phyloP scores from a whole-genome alignment of 352 stramenopile species.

The Pythium utonaiense region DNA sequence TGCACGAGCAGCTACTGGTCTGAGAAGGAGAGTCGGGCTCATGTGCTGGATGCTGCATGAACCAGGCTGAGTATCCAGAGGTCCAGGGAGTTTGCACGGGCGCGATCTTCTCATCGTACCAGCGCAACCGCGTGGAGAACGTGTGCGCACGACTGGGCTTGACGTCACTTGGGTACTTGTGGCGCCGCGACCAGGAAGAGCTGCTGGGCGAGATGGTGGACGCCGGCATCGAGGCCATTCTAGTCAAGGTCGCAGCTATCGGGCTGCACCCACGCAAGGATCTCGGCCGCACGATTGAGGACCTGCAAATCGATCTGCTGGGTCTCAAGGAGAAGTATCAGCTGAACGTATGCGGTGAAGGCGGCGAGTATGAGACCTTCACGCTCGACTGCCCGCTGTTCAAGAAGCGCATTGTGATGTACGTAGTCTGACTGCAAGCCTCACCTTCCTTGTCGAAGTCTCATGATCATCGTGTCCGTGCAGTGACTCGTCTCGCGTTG shows the following conservation, averaged over 20 bases:
- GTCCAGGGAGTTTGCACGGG: conserved; percentile 94
- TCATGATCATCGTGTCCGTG: conserved; percentile 4
- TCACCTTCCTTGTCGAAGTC: background rate
- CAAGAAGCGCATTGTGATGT: conserved; percentile 91
- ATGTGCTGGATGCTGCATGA: background rate
- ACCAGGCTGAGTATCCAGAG: conserved; percentile 63
- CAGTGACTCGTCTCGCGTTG: conserved; percentile 89
- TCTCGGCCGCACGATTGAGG: conserved; percentile 79
- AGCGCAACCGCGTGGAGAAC: conserved; percentile 97
- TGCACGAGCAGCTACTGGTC: background rate
- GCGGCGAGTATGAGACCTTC: conserved; percentile 99
- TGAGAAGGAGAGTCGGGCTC: no score
- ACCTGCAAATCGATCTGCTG: conserved; percentile 89
- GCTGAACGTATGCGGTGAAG: conserved; percentile 98
- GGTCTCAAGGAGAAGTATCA: conserved; percentile 93
- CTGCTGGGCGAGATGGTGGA: conserved; percentile 95
- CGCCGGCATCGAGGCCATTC: conserved; percentile 90
- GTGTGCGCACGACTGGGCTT: conserved; percentile 92
- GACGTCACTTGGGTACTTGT: conserved; percentile 95
- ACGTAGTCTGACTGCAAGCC: conserved; percentile 11
- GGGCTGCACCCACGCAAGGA: conserved; percentile 85
- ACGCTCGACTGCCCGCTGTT: conserved; percentile 97
- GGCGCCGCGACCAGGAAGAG: conserved; percentile 89
- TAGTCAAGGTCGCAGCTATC: conserved; percentile 97
- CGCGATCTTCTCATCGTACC: conserved; percentile 99